A percentile compares a stretch with the other conserved stretches of the same genome.
Conservation (phyloP, 108 stramenopile genomes). For the Nannochloropsis salina region DNA sequence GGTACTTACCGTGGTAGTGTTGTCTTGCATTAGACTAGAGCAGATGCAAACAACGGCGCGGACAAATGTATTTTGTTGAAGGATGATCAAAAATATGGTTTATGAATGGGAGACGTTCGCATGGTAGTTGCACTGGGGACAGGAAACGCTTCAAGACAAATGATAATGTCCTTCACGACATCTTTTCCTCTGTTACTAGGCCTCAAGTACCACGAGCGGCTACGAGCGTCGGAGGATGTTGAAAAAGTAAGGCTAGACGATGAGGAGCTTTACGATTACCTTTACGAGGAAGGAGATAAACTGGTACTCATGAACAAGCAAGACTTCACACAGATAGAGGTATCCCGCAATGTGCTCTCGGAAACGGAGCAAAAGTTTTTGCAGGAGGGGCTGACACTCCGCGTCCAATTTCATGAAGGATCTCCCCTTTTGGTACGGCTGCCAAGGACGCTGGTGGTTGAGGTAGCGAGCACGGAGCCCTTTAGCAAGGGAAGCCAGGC, state of each 20-base stretch:
- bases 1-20: not conserved
- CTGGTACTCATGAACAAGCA: constrained; percentile 2
- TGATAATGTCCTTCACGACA: too few relatives aligned
- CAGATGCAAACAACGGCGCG: too few relatives aligned
- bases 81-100: too few relatives aligned
- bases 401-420: not conserved
- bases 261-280: not conserved
- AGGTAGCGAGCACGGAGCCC: constrained; percentile 11
- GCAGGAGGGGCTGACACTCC: not conserved
- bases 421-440: not conserved
- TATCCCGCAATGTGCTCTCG: not conserved
- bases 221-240: not conserved
- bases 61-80: too few relatives aligned
- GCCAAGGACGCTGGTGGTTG: not conserved
- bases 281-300: not conserved
- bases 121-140: too few relatives aligned
- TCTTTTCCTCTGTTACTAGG: not conserved
- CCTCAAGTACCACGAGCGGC: constrained; percentile 14
- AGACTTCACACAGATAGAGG: constrained; percentile 7
- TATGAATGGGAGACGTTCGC: too few relatives aligned
- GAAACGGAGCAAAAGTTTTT: not conserved
- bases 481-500: constrained; percentile 20
- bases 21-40: not conserved
- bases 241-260: not conserved
- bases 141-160: too few relatives aligned